A percentile compares a stretch with the other conserved stretches of the same genome.
Evolutionary conservation across 129 eudicot genomes (phyloP).

Genomic region (Tanacetum coccineum): DNA sequence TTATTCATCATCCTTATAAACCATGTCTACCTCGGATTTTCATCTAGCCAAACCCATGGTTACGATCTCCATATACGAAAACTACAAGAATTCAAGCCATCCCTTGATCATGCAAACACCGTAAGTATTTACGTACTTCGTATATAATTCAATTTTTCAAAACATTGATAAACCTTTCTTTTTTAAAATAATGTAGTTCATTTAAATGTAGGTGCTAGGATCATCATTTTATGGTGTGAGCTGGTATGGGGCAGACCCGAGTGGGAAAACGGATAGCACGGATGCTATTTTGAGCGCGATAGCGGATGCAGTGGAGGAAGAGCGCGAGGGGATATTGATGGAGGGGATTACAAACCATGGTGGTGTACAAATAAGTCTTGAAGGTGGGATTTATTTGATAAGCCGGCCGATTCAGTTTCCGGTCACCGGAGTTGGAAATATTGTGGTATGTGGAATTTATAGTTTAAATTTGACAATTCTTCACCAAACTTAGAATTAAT

Average conservation of each 20-base stretch:
- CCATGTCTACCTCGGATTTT: slow-evolving; percentile 27
- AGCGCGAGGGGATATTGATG: slow-evolving; percentile 48
- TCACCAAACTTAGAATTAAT: slow-evolving; percentile 6
- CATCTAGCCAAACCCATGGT: slow-evolving; percentile 17
- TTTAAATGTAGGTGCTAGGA: slow-evolving; percentile 23
- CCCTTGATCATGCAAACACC: slow-evolving; percentile 15
- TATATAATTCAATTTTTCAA: neutral
- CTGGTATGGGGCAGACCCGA: slow-evolving; percentile 92
- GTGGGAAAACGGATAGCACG: slow-evolving; percentile 76
- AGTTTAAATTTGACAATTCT: slow-evolving; percentile 7
- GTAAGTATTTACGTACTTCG: slow-evolving; percentile 7
- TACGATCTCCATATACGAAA: slow-evolving; percentile 20
- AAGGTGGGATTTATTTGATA: slow-evolving; percentile 78
- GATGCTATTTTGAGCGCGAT: slow-evolving; percentile 63
- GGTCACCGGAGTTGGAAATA: slow-evolving; percentile 55
- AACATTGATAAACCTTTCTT: neutral
- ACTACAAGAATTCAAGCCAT: slow-evolving; percentile 26
- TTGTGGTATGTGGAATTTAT: slow-evolving; percentile 45
- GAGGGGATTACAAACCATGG: slow-evolving; percentile 78
- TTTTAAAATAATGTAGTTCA: neutral
- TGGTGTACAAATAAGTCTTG: slow-evolving; percentile 64
- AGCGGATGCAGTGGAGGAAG: slow-evolving; percentile 57
- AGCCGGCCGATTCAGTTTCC: slow-evolving; percentile 73
- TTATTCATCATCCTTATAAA: slow-evolving; percentile 28
- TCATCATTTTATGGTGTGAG: slow-evolving; percentile 57